phyloP scores from a whole-genome alignment of 148 eudicot species.

The Polygonum maritimum region DNA sequence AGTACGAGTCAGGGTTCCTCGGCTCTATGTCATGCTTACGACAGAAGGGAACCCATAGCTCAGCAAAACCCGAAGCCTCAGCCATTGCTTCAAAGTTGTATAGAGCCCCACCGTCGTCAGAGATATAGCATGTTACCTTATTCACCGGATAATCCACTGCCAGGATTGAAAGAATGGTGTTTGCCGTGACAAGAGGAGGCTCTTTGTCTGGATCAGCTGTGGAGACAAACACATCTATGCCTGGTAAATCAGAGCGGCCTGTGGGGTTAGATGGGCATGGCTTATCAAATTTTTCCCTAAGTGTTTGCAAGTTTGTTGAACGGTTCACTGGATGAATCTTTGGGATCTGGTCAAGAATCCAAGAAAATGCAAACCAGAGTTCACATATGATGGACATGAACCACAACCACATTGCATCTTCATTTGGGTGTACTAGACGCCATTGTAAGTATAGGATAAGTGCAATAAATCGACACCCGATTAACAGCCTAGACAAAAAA shows the following conservation, averaged over 20 bases:
- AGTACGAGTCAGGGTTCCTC: constrained; percentile 76
- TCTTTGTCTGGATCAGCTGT: constrained; percentile 91
- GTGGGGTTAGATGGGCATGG: constrained; percentile 68
- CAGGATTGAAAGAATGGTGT: constrained; percentile 74
- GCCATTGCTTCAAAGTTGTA: constrained; percentile 88
- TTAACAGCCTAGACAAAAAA: constrained; percentile 33
- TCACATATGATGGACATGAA: constrained; percentile 68
- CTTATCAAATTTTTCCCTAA: constrained; percentile 66
- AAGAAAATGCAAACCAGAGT: constrained; percentile 77
- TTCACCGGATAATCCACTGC: constrained; percentile 77
- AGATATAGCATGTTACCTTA: constrained; percentile 64
- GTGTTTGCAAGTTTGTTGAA: constrained; percentile 40
- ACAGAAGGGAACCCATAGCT: constrained; percentile 86
- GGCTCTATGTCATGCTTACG: constrained; percentile 83
- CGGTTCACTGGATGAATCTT: constrained; percentile 70
- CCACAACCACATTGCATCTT: constrained; percentile 85
- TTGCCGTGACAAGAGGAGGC: constrained; percentile 75
- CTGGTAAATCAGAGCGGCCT: constrained; percentile 83
- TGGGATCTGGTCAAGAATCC: constrained; percentile 81
- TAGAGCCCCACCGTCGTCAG: constrained; percentile 86
- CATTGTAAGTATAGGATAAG: constrained; percentile 52
- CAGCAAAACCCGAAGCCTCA: constrained; percentile 83
- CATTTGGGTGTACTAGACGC: constrained; percentile 64
- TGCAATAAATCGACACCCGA: constrained; percentile 36
- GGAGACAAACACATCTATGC: constrained; percentile 75